Conservation (phyloP, 164 flowering plant species). For the Litsea cubeba region DNA sequence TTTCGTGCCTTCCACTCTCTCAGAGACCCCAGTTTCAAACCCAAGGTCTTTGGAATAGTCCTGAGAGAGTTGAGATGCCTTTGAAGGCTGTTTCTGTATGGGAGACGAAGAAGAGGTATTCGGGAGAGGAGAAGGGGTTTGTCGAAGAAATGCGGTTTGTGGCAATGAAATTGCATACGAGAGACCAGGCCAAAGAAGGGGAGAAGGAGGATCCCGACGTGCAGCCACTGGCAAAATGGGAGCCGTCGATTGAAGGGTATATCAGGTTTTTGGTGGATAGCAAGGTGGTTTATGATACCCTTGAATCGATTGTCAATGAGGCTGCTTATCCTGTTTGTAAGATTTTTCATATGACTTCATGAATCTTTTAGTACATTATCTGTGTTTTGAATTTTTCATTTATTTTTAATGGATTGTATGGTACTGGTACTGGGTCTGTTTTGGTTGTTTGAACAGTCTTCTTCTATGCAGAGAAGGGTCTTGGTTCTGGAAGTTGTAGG, state of each 20-base stretch:
- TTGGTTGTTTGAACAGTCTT: background rate
- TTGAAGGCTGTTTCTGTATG: constrained; percentile 21
- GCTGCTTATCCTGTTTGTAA: constrained; percentile 69
- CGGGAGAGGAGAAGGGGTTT: constrained; percentile 82
- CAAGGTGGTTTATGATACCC: constrained; percentile 84
- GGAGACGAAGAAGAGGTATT: constrained; percentile 53
- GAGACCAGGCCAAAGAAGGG: constrained; percentile 84
- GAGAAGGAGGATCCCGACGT: constrained; percentile 56
- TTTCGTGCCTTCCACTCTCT: constrained; percentile 3
- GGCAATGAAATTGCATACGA: constrained; percentile 93
- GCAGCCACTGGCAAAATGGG: constrained; percentile 62
- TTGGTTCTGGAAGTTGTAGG: background rate
- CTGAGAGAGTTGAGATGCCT: constrained; percentile 9
- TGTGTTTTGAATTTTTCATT: no score
- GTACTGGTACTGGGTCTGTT: background rate
- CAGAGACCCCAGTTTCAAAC: constrained; percentile 3
- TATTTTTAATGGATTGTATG: background rate
- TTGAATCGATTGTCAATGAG: constrained; percentile 60
- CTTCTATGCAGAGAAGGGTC: background rate
- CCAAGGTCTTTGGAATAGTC: background rate
- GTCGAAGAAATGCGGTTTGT: constrained; percentile 96
- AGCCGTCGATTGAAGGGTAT: constrained; percentile 78
- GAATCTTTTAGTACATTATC: background rate
- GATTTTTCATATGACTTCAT: constrained; percentile 12
- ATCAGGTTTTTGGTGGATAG: constrained; percentile 86